Evolutionary conservation across 2,329 filamentous ascomycete species (phyloP).

Genomic region (Drechslerella coelobrocha): DNA sequence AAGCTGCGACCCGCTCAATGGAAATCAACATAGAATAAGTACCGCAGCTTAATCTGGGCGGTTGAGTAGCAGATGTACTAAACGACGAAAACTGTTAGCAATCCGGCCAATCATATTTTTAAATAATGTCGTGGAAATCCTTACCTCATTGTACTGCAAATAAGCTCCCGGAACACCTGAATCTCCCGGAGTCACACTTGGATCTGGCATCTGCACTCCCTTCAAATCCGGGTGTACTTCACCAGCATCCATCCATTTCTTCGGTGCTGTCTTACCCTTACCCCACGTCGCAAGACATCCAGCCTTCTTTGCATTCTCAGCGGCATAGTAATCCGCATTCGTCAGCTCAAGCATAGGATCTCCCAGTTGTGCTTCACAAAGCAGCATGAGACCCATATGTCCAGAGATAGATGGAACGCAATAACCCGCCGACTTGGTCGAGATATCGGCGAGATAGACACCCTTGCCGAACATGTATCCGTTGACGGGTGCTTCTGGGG

Average conservation of each 20-base stretch:
- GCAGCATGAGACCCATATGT: constrained; percentile 75
- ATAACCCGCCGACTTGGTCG: constrained; percentile 81
- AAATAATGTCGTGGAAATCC: not conserved
- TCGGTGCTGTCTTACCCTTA: constrained; percentile 69
- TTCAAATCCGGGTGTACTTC: constrained; percentile 69
- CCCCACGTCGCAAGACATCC: constrained; percentile 75
- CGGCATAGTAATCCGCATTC: constrained; percentile 68
- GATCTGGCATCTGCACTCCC: constrained; percentile 73
- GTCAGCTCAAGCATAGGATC: constrained; percentile 73
- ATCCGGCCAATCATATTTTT: not conserved
- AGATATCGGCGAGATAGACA: constrained; percentile 86
- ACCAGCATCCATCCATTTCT: constrained; percentile 76
- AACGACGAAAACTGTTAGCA: not conserved
- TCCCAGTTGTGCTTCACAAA: constrained; percentile 85
- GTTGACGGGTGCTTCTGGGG: constrained; percentile 77
- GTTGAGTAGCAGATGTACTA: constrained; percentile 73
- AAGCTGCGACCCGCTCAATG: constrained; percentile 9
- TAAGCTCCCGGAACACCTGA: constrained; percentile 59
- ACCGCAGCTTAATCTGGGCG: constrained; percentile 72
- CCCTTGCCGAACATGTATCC: constrained; percentile 93
- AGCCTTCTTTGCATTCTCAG: constrained; percentile 66
- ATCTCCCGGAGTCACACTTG: constrained; percentile 2
- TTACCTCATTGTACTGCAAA: constrained; percentile 71
- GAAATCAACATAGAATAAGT: constrained; percentile 63
- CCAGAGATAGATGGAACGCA: constrained; percentile 69